Evolutionary conservation across 306 rosid genomes (phyloP).

Genomic region (Hylodesmum podocarpum): DNA sequence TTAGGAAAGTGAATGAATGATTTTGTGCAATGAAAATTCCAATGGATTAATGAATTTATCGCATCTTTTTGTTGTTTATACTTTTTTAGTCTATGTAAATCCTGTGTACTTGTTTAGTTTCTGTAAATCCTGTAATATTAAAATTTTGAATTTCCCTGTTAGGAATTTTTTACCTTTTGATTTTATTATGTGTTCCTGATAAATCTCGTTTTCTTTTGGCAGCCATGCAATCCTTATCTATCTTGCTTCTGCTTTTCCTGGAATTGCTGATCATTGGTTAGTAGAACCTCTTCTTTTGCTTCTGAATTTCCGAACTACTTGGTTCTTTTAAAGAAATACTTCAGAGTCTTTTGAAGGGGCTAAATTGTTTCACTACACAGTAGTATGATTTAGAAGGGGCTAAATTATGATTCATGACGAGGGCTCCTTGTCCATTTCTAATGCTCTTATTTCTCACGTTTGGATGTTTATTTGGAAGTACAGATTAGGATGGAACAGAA

Average conservation of each 20-base stretch:
- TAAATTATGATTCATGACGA: not conserved
- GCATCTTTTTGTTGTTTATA: not conserved
- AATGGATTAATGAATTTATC: not conserved
- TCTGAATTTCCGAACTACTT: not conserved
- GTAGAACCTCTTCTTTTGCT: slow-evolving; percentile 37
- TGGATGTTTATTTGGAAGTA: not conserved
- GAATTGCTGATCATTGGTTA: slow-evolving; percentile 78
- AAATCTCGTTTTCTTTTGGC: slow-evolving; percentile 34
- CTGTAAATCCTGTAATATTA: not conserved
- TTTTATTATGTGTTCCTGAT: slow-evolving; percentile 3
- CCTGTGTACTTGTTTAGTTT: not conserved
- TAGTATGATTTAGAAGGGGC: not conserved
- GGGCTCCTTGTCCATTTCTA: not conserved
- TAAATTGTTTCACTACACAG: not conserved
- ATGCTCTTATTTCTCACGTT: not conserved
- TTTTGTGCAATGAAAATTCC: not conserved
- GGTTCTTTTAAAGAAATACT: not conserved
- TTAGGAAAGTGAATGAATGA: slow-evolving; percentile 4
- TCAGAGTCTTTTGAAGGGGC: not conserved
- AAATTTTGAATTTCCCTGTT: not conserved
- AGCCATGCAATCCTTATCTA: slow-evolving; percentile 89
- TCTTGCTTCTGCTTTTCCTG: slow-evolving; percentile 82
- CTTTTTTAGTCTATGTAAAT: not conserved
- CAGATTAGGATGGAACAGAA: not conserved
- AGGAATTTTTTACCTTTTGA: not conserved